Percentiles rank a stretch among this genome's conserved stretches.
Conservation (phyloP, 2,329 filamentous ascomycete genomes). For the Gnomoniopsis sp. region DNA sequence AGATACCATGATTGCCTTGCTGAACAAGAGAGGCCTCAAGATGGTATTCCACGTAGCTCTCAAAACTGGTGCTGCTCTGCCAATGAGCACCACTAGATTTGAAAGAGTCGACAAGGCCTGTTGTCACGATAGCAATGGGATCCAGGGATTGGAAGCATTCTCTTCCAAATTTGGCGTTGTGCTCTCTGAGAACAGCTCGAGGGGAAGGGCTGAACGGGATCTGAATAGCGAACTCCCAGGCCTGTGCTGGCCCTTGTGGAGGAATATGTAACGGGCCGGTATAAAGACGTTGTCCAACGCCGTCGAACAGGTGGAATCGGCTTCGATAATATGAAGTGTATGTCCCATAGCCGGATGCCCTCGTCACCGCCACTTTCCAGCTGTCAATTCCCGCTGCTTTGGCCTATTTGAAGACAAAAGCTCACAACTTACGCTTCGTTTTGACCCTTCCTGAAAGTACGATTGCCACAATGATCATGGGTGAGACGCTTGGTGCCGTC, state of each 20-base stretch:
- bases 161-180: background rate
- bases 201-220: constrained; percentile 22
- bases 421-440: constrained; percentile 17
- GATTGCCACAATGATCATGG: constrained; percentile 21
- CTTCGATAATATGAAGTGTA: constrained; percentile 20
- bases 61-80: constrained; percentile 11
- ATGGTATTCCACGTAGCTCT: constrained; percentile 33
- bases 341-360: background rate
- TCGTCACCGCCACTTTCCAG: background rate
- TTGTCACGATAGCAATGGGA: constrained; percentile 1
- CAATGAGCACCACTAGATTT: background rate
- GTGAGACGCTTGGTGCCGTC: constrained; percentile 19
- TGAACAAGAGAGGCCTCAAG: constrained; percentile 27
- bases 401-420: background rate
- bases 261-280: constrained; percentile 26
- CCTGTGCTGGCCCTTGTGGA: background rate
- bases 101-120: constrained; percentile 20
- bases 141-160: constrained; percentile 19
- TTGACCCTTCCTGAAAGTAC: constrained; percentile 25
- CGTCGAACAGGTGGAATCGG: constrained; percentile 25
- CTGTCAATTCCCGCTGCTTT: background rate
- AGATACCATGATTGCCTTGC: background rate
- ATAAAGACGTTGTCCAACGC: constrained; percentile 1
- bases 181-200: background rate
- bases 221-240: constrained; percentile 28